phyloP scores from a whole-genome alignment of 2,329 filamentous ascomycete species.

The Paramyrothecium sp. region DNA sequence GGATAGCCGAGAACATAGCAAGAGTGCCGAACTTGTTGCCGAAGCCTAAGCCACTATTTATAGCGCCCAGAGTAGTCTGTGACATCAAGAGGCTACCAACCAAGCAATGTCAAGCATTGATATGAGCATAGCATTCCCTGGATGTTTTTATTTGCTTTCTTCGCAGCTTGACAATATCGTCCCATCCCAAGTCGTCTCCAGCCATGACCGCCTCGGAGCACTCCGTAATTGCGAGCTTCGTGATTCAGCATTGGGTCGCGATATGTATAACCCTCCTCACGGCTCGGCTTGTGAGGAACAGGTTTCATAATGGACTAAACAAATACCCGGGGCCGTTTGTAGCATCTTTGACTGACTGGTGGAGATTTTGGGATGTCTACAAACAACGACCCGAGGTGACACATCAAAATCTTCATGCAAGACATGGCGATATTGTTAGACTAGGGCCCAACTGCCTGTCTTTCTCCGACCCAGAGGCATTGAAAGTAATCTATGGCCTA shows the following conservation, averaged over 20 bases:
- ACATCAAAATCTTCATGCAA: slow-evolving; percentile 64
- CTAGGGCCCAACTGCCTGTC: slow-evolving; percentile 73
- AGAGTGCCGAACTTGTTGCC: not conserved
- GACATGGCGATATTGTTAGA: slow-evolving; percentile 73
- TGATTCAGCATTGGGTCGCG: slow-evolving; percentile 14
- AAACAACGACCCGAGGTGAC: slow-evolving; percentile 63
- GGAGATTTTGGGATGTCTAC: slow-evolving; percentile 70
- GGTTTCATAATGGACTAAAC: slow-evolving; percentile 56
- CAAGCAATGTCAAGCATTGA: not conserved
- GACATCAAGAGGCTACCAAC: not conserved
- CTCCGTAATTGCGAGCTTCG: not conserved
- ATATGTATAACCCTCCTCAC: slow-evolving; percentile 5
- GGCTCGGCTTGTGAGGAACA: slow-evolving; percentile 16
- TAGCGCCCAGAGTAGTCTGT: not conserved
- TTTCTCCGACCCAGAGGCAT: slow-evolving; percentile 69
- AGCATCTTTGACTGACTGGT: slow-evolving; percentile 65
- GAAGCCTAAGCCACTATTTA: not conserved
- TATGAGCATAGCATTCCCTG: not conserved
- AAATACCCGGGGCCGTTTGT: slow-evolving; percentile 71
- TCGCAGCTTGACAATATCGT: too few relatives aligned
- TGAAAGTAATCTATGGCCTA: slow-evolving; percentile 76
- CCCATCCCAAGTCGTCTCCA: not conserved
- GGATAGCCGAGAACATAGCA: too few relatives aligned
- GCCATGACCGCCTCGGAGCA: not conserved
- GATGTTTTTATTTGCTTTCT: not conserved